These are phyloP conservation scores for Oenanthe javanica DNA, from an alignment of 140 eudicot genomes.

Conservation along the genomic window DNA sequence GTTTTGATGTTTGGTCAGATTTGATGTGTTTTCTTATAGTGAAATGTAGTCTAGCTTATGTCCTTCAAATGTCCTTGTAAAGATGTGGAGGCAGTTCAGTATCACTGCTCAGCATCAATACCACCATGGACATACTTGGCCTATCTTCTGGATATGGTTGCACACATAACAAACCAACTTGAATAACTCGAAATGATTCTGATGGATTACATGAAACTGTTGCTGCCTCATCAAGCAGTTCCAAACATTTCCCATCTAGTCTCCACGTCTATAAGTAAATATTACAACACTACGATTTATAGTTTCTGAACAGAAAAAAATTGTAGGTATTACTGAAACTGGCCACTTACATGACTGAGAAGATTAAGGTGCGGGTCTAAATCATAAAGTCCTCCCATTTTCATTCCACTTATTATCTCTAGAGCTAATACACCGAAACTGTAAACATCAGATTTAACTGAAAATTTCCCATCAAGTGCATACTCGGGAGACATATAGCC, in stretches of 20 bases:
- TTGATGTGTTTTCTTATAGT: too few species aligned
- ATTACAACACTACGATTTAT: background rate
- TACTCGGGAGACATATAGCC: slow-evolving; percentile 20
- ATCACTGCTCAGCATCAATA: background rate
- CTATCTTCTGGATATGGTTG: slow-evolving; percentile 1
- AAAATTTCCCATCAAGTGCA: slow-evolving; percentile 7
- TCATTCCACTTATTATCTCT: slow-evolving; percentile 12
- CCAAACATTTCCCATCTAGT: background rate
- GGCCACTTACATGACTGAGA: slow-evolving; percentile 9
- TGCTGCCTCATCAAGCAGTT: background rate
- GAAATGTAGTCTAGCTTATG: too few species aligned
- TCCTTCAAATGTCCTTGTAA: too few species aligned
- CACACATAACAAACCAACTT: slow-evolving; percentile 6
- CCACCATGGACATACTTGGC: background rate
- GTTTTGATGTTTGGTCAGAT: too few species aligned
- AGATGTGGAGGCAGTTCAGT: background rate
- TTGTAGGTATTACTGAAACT: background rate
- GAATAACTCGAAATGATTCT: background rate
- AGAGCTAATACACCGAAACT: slow-evolving; percentile 13
- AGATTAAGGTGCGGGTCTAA: slow-evolving; percentile 6
- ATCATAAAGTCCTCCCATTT: background rate
- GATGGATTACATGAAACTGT: background rate
- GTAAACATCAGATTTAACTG: slow-evolving; percentile 12
- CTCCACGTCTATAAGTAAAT: background rate
- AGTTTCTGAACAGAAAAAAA: background rate